Conservation (phyloP, 371 early-diverging fungal genomes). For the Rhizopus stolonifer region DNA sequence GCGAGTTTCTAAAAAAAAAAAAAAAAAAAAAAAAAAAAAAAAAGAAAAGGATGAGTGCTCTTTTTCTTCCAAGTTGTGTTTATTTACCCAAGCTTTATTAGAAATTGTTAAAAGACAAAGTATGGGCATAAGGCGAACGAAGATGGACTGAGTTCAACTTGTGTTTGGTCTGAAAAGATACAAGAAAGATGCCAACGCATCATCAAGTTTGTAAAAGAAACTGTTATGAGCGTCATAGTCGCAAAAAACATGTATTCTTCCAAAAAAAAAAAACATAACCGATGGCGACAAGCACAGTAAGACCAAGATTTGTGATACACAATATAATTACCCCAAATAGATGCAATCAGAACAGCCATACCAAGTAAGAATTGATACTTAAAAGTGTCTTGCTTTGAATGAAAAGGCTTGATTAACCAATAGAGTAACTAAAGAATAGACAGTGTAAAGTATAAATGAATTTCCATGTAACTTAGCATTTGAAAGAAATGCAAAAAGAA, state of each 20-base stretch:
- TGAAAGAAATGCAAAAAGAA: no score
- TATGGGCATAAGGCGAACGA: conserved; percentile 37
- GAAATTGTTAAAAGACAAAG: conserved; percentile 27
- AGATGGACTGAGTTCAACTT: conserved; percentile 20
- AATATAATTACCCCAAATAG: conserved; percentile 66
- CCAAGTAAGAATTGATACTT: conserved; percentile 44
- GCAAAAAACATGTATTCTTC: conserved; percentile 68
- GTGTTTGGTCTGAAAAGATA: conserved; percentile 32
- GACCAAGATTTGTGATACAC: conserved; percentile 55
- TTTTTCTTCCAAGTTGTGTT: no score
- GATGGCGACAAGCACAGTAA: conserved; percentile 53
- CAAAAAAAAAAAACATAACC: conserved; percentile 63
- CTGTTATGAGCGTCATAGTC: conserved; percentile 57
- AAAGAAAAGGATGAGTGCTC: no score
- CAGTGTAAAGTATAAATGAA: conserved; percentile 59
- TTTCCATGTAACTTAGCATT: conserved; percentile 59
- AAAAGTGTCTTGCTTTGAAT: conserved; percentile 31
- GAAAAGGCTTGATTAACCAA: conserved; percentile 42
- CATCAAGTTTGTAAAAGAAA: conserved; percentile 39
- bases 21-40: no score
- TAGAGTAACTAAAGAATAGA: conserved; percentile 44
- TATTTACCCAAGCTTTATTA: conserved; percentile 43
- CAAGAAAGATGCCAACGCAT: conserved; percentile 48
- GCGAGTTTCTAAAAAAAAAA: conserved; percentile 23
- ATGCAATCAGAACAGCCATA: conserved; percentile 56